These are phyloP conservation scores for Beverwykella pulmonaria DNA, from an alignment of 495 filamentous ascomycete genomes.

Conservation along the genomic window DNA sequence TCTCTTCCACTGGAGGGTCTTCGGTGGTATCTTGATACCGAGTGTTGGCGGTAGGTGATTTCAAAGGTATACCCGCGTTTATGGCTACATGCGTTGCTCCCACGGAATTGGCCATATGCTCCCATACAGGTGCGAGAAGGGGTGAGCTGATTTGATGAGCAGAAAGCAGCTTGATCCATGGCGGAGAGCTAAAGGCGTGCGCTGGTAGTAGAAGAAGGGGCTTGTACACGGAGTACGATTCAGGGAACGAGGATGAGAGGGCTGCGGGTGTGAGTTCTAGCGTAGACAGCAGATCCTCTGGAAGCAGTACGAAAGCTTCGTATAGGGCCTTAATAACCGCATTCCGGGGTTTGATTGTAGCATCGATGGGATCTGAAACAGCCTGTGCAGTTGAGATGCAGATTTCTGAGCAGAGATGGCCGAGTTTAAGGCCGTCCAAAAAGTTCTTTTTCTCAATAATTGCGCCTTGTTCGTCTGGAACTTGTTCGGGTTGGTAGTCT, in stretches of 20 bases:
- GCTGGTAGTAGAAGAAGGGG: constrained; percentile 69
- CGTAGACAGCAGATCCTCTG: constrained; percentile 6
- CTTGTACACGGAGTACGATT: constrained; percentile 68
- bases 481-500: background rate
- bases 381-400: background rate
- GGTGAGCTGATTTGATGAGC: background rate
- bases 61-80: constrained; percentile 67
- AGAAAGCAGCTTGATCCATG: constrained; percentile 54
- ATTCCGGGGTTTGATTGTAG: background rate
- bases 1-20: no score
- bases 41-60: constrained; percentile 6
- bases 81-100: constrained; percentile 70
- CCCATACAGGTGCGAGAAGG: constrained; percentile 52
- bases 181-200: constrained; percentile 56
- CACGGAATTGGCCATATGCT: constrained; percentile 52
- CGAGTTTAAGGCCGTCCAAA: background rate
- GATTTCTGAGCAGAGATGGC: constrained; percentile 1
- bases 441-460: background rate
- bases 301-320: constrained; percentile 13
- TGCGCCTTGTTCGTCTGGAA: background rate
- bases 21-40: background rate
- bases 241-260: constrained; percentile 53
- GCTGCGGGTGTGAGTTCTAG: constrained; percentile 5
- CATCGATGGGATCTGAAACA: background rate
- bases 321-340: constrained; percentile 16